phyloP scores from a whole-genome alignment of 1,284 basidiomycete genomes.

The Irpex rosettiformis region DNA sequence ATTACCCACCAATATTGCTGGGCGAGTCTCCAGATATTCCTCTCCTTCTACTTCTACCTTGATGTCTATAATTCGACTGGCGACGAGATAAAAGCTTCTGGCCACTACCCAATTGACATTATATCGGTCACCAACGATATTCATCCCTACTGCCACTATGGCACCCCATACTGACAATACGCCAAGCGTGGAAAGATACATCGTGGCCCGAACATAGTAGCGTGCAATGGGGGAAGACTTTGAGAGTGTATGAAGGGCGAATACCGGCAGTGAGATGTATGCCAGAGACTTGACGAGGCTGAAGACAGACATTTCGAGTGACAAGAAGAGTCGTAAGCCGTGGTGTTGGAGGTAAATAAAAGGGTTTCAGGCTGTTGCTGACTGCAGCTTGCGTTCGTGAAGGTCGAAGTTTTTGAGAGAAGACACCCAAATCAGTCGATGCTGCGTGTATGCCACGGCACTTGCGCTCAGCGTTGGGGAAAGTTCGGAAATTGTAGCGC shows the following conservation, averaged over 20 bases:
- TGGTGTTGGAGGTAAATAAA: constrained; percentile 1
- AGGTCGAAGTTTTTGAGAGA: constrained; percentile 10
- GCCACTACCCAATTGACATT: constrained; percentile 90
- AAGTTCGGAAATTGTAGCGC: constrained; percentile 3
- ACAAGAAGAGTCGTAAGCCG: not conserved
- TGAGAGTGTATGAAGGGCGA: constrained; percentile 58
- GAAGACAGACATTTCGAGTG: constrained; percentile 53
- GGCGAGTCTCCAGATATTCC: constrained; percentile 68
- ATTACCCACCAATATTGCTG: constrained; percentile 83
- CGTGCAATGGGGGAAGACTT: constrained; percentile 50
- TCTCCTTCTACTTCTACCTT: constrained; percentile 82
- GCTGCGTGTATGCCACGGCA: constrained; percentile 8
- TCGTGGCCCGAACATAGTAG: constrained; percentile 71
- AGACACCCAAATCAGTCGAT: constrained; percentile 8
- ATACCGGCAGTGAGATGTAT: constrained; percentile 66
- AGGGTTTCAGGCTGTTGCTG: not conserved
- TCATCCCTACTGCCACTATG: constrained; percentile 68
- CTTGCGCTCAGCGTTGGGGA: not conserved
- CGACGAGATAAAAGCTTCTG: constrained; percentile 77
- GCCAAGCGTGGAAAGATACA: constrained; percentile 77
- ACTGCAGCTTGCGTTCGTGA: too few relatives aligned
- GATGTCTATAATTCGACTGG: constrained; percentile 67
- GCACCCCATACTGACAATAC: constrained; percentile 78
- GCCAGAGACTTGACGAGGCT: constrained; percentile 65
- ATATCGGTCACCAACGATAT: constrained; percentile 68